phyloP scores from a whole-genome alignment of 139 green algal species.

The Limnomonas spitsbergensis region DNA sequence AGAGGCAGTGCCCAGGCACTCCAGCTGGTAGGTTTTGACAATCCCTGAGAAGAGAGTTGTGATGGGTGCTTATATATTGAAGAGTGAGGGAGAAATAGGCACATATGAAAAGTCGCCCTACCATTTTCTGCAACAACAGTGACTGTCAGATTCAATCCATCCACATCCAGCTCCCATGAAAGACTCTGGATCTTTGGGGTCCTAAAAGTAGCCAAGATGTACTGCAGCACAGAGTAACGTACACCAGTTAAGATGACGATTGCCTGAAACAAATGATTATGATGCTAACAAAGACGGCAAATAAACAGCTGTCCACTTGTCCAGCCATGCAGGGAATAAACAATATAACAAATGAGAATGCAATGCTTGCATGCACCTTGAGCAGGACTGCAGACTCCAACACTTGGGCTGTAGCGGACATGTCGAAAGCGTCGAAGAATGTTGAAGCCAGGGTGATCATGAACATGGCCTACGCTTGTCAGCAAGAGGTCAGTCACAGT shows the following conservation, averaged over 20 bases:
- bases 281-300: too few species aligned
- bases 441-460: not conserved
- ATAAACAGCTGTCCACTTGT: too few species aligned
- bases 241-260: too few species aligned
- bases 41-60: not conserved
- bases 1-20: not conserved
- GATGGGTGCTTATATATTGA: not conserved
- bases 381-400: not conserved
- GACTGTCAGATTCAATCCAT: not conserved
- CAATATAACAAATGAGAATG: too few species aligned
- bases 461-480: slow-evolving; percentile 4
- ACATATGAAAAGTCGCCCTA: not conserved
- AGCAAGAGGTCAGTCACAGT: too few species aligned
- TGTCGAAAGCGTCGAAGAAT: not conserved
- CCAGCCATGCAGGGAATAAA: too few species aligned
- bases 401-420: not conserved
- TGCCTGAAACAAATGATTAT: too few species aligned
- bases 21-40: not conserved
- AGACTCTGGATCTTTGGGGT: not conserved
- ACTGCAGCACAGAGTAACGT: too few species aligned
- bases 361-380: too few species aligned
- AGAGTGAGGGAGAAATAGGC: not conserved
- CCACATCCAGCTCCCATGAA: not conserved
- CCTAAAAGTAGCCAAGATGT: not conserved
- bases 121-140: not conserved